A percentile compares a stretch with the other conserved stretches of the same genome.
These are phyloP conservation scores for Nemania abortiva DNA, from an alignment of 2,329 filamentous ascomycete genomes.

Conservation along the genomic window DNA sequence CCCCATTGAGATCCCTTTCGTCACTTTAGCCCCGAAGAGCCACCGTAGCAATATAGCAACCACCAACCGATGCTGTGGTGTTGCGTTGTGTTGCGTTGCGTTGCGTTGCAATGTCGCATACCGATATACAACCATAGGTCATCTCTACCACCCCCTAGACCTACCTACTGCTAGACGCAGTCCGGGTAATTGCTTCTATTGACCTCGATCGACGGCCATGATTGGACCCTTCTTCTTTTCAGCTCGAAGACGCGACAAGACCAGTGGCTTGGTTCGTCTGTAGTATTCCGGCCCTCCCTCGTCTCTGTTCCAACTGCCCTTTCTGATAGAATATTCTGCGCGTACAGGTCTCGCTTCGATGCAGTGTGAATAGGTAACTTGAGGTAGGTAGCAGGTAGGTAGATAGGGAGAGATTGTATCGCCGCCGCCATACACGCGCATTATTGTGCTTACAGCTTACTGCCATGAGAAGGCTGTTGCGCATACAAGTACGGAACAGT, in stretches of 20 bases:
- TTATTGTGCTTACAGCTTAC: neutral
- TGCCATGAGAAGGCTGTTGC: neutral
- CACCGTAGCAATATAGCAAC: conserved; percentile 14
- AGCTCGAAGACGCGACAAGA: conserved; percentile 26
- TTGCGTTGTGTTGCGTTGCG: neutral
- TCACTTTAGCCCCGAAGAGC: conserved; percentile 25
- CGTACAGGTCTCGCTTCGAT: conserved; percentile 6
- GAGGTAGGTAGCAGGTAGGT: too few relatives aligned
- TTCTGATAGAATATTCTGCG: neutral
- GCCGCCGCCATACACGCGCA: too few relatives aligned
- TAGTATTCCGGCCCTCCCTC: conserved; percentile 8
- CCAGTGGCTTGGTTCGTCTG: conserved; percentile 21
- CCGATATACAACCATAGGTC: conserved; percentile 9
- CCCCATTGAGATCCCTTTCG: neutral
- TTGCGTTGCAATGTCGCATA: conserved; percentile 16
- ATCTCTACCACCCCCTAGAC: neutral
- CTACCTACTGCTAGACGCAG: neutral
- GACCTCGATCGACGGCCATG: neutral
- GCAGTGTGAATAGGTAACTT: conserved; percentile 6
- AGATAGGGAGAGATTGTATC: neutral
- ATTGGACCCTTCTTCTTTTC: conserved; percentile 24
- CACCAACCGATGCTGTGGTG: neutral
- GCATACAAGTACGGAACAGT: too few relatives aligned
- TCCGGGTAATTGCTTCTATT: conserved; percentile 11
- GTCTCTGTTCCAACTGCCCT: conserved; percentile 3